Base-by-base conservation (phyloP, 768 basidiomycete species). In the Boletus sp. region DNA sequence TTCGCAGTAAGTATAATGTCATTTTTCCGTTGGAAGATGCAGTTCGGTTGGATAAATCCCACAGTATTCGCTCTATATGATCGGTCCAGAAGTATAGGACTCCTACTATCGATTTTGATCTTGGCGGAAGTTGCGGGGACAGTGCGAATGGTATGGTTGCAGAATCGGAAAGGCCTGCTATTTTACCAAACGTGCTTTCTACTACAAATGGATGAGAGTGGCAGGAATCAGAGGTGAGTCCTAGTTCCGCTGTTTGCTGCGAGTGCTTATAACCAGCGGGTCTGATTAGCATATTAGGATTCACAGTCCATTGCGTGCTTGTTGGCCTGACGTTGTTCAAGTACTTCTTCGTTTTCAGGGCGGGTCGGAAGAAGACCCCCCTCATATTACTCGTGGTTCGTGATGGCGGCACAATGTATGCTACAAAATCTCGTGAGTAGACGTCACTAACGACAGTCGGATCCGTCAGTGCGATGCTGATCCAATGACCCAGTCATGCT, bases 41-140 rank as follows among this genome's bases (percentile, higher is more conserved):
- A 41, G 45, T 21, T 21, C 17, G 25, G 39, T 13, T 44, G 32
- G 33, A 64, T 30, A 25, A 17, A 4, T 1, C 15, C 13, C 23
- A 48, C 49, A 64, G 63, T 64, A 15, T 56, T 50, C 30, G 64
- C 63, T 17, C 47, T 65, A 3, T 64, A 64, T 21, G 63, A 64
- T 19, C 53, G 54, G 47, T 64, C 57, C 13, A 55, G 23, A 23
- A 14, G 21, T 6, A 14, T 65, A 32, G 55, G 30, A 17, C 19
- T 59, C 29, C 11, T 59, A 3, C n/a, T 64, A 7, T 32, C 3
- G 14, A 21, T 46, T 29, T 44, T 58, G 47, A 50, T 60, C 27
- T 11, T 54, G 29, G 17, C n/a, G 2, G 58, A 61, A 35, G 3
- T 30, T n/a, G 59, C 4, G 2, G 46, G 38, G 13, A 21, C 47